Conservation (phyloP, 2,329 filamentous ascomycete species). For the Hypoxylon sp. region DNA sequence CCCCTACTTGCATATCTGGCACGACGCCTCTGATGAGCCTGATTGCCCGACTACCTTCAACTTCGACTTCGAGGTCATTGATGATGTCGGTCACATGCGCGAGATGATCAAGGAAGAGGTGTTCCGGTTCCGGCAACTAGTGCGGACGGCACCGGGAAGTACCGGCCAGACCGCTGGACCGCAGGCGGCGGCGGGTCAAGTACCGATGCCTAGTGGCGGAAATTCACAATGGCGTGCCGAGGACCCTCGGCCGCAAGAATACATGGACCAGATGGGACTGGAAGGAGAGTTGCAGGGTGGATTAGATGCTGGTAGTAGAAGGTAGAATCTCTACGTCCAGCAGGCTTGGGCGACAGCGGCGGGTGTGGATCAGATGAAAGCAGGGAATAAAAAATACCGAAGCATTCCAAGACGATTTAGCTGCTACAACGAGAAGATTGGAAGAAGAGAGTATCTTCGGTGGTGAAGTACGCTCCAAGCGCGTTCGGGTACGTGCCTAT, state of each 20-base stretch:
- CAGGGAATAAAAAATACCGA: slow-evolving; percentile 3
- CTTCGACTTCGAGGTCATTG: slow-evolving; percentile 98
- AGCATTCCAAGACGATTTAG: slow-evolving; percentile 18
- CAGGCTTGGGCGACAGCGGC: background rate
- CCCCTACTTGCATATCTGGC: slow-evolving; percentile 97
- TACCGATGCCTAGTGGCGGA: slow-evolving; percentile 67
- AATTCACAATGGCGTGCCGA: slow-evolving; percentile 70
- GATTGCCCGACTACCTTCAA: slow-evolving; percentile 94
- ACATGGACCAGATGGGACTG: slow-evolving; percentile 64
- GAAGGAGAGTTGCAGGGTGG: slow-evolving; percentile 73
- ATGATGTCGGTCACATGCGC: slow-evolving; percentile 95
- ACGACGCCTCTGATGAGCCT: slow-evolving; percentile 96
- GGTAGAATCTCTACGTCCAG: slow-evolving; percentile 43
- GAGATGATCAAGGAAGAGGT: slow-evolving; percentile 98
- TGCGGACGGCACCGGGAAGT: slow-evolving; percentile 65
- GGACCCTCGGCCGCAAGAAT: slow-evolving; percentile 73
- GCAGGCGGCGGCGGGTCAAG: slow-evolving; percentile 59
- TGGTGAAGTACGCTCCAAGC: slow-evolving; percentile 20
- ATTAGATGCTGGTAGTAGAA: slow-evolving; percentile 63
- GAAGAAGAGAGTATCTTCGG: slow-evolving; percentile 14
- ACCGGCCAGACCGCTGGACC: slow-evolving; percentile 55
- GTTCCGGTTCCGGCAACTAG: slow-evolving; percentile 80
- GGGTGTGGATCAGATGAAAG: background rate
- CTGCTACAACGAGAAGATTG: slow-evolving; percentile 25
- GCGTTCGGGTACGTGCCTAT: slow-evolving; percentile 15